Base-by-base conservation (phyloP, 495 filamentous ascomycete species). In the Thozetella sp. region DNA sequence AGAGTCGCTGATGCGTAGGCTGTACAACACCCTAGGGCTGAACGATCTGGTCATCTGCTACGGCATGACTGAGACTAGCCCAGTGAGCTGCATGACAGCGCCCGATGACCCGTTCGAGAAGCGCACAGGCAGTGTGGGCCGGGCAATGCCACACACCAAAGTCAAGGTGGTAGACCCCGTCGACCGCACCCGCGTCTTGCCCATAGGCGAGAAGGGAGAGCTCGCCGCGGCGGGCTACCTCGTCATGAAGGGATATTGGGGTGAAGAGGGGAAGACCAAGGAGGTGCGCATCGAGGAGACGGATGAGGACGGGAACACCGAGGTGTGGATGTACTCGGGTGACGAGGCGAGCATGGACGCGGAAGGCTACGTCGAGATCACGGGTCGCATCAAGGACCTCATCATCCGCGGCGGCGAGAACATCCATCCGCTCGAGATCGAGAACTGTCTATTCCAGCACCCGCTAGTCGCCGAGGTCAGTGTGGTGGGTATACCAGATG, bases 51-150 rank as follows among this genome's bases (percentile, higher is more conserved):
- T 93, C 0, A 97, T 97, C 64, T 97, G 95, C 78, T 99, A 99
- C 72, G 95, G 93, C 37, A 99, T 99, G 95, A 99, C 95, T 15
- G 95, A 99, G 74, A 99, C 95, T 0, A 88, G 85, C 51, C 95
- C 95, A n/a, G 93, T 97, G 0, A 90, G 86, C 43, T 86, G 85
- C 50, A 97, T 97, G 94, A 99, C 94, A 0, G 83, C 89, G 0
- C 94, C 90, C 0, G 75, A 86, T 40, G 95, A 97, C 67, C 88
- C 93, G 1, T 76, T 94, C 3, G 83, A 83, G n/a, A 91, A 92
- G 67, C 79, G 95, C 10, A 87, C 94, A 27, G 79, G 86, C 43
- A 90, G 82, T 15, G 92, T 97, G 0, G 95, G 95, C 0, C 74
- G 81, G 26, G 78, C 89, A 0, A 84, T 97, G 74, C 93, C 93